phyloP scores from a whole-genome alignment of 768 basidiomycete species.

The Sarcomyxa edulis region DNA sequence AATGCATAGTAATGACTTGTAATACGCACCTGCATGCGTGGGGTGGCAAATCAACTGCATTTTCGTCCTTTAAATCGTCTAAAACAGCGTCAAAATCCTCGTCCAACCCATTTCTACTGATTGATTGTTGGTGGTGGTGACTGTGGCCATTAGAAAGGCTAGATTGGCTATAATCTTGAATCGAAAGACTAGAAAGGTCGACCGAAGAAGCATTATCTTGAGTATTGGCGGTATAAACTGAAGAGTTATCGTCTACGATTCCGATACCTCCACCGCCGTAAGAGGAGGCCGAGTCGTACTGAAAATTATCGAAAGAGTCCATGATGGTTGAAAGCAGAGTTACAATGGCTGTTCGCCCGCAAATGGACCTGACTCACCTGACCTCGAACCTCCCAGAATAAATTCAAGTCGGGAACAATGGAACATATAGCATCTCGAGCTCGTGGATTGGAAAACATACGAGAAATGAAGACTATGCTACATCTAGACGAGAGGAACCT shows the following conservation, averaged over 20 bases:
- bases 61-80: constrained; percentile 85
- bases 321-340: constrained; percentile 30
- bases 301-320: constrained; percentile 84
- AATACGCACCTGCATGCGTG: constrained; percentile 86
- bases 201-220: constrained; percentile 51
- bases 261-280: constrained; percentile 70
- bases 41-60: constrained; percentile 72
- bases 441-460: no score
- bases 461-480: no score
- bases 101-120: constrained; percentile 38
- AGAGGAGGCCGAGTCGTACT: constrained; percentile 78
- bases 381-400: no score
- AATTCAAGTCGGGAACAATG: no score
- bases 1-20: constrained; percentile 7
- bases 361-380: no score
- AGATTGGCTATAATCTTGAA: constrained; percentile 54
- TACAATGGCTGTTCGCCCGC: not conserved
- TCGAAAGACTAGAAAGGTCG: constrained; percentile 63
- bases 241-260: constrained; percentile 75
- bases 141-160: constrained; percentile 34
- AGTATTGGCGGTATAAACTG: constrained; percentile 73
- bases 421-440: no score
- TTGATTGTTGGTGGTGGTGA: constrained; percentile 24
- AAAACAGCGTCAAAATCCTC: constrained; percentile 89
- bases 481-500: constrained; percentile 17